phyloP scores from a whole-genome alignment of 2,329 filamentous ascomycete genomes.

The Pleomassaria siparia region DNA sequence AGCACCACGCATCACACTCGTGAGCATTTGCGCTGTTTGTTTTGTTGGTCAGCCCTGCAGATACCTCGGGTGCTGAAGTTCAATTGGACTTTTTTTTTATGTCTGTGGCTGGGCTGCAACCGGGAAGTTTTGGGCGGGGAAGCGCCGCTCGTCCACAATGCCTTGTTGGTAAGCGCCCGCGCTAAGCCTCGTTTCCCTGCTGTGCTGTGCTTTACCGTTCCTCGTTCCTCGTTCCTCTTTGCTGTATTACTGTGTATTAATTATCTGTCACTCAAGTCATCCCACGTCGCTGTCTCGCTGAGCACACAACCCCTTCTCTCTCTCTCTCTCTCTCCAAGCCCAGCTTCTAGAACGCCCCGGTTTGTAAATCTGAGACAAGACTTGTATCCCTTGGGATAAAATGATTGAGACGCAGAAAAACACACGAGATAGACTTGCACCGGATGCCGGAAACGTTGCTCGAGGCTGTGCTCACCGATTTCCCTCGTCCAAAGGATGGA shows the following conservation, averaged over 20 bases:
- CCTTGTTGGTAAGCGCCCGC: constrained; percentile 35
- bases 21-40: too few relatives aligned
- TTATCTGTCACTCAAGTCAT: constrained; percentile 6
- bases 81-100: too few relatives aligned
- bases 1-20: constrained; percentile 11
- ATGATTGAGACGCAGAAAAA: constrained; percentile 18
- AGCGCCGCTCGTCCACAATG: constrained; percentile 22
- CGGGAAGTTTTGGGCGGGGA: too few relatives aligned
- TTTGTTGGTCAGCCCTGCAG: too few relatives aligned
- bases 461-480: not conserved
- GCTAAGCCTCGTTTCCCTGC: constrained; percentile 29
- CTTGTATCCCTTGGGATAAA: constrained; percentile 8
- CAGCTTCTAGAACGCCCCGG: constrained; percentile 16
- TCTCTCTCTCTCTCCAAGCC: not conserved
- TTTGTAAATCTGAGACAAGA: constrained; percentile 21
- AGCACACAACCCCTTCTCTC: too few relatives aligned
- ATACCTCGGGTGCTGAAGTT: too few relatives aligned
- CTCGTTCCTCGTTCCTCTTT: constrained; percentile 24
- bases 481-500: not conserved
- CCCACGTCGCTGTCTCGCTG: constrained; percentile 15
- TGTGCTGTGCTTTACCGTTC: constrained; percentile 20
- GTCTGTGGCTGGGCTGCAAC: too few relatives aligned
- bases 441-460: constrained; percentile 1
- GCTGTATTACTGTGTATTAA: not conserved
- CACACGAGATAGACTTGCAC: constrained; percentile 21